phyloP scores from a whole-genome alignment of 129 eudicot species.

The Pittosporum tobira region DNA sequence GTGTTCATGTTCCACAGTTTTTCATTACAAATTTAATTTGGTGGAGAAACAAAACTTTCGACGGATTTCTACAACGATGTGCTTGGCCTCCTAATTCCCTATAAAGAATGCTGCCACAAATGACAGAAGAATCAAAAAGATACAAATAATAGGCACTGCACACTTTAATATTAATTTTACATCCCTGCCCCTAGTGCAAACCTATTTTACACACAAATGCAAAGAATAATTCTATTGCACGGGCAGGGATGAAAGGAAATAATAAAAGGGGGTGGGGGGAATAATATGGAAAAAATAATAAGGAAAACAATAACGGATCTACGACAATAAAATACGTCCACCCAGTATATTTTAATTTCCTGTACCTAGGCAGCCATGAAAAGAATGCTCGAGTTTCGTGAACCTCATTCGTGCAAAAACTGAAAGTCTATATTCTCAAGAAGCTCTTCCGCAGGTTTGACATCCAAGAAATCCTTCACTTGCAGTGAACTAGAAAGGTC shows the following conservation, averaged over 20 bases:
- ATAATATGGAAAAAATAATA: too few relatives aligned
- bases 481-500: conserved; percentile 63
- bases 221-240: conserved; percentile 21
- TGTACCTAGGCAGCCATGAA: conserved; percentile 17
- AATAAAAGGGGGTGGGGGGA: too few relatives aligned
- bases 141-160: conserved; percentile 4
- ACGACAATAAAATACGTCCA: conserved; percentile 9
- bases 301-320: conserved; percentile 12
- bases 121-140: conserved; percentile 11
- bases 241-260: conserved; percentile 10
- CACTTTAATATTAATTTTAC: conserved; percentile 4
- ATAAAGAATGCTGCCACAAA: conserved; percentile 30
- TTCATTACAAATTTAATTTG: conserved; percentile 11
- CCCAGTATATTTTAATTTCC: neutral
- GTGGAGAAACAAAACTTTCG: conserved; percentile 16
- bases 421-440: conserved; percentile 75
- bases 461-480: conserved; percentile 69
- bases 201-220: neutral
- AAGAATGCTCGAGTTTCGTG: conserved; percentile 8
- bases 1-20: neutral
- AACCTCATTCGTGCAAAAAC: conserved; percentile 63
- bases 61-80: conserved; percentile 8
- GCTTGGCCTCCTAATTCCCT: conserved; percentile 11
- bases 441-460: conserved; percentile 71
- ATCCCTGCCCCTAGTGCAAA: conserved; percentile 10